Conservation (phyloP, 176 grass and related monocot genomes). For the Oryza rufipogon region DNA sequence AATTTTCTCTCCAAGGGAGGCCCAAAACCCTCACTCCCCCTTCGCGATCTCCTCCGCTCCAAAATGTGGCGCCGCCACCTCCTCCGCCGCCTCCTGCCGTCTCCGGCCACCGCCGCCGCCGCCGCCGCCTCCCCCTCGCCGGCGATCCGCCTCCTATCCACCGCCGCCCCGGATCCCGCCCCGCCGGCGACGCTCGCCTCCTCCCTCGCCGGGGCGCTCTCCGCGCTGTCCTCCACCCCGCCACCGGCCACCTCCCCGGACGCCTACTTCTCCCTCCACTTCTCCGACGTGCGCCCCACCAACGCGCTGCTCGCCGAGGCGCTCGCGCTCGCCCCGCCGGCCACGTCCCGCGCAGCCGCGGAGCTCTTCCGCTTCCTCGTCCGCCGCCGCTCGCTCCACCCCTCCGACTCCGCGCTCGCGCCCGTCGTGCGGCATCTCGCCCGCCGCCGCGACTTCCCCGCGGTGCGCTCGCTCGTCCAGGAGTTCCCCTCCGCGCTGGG, state of each 20-base stretch:
- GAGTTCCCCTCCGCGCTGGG: slow-evolving; percentile 71
- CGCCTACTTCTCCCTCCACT: slow-evolving; percentile 83
- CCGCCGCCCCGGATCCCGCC: background rate
- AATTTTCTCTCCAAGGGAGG: too few relatives aligned
- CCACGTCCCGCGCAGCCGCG: slow-evolving; percentile 57
- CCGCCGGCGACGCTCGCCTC: slow-evolving; percentile 56
- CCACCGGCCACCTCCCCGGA: slow-evolving; percentile 54
- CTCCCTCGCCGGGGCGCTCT: slow-evolving; percentile 60
- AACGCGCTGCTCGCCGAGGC: slow-evolving; percentile 67
- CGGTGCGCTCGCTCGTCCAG: slow-evolving; percentile 59
- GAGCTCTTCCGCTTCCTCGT: slow-evolving; percentile 89
- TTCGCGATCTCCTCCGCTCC: slow-evolving; percentile 38
- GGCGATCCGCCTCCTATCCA: slow-evolving; percentile 27
- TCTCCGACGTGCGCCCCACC: slow-evolving; percentile 85
- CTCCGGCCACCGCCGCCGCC: slow-evolving; percentile 22
- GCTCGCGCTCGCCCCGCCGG: slow-evolving; percentile 67
- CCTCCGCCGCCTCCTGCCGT: slow-evolving; percentile 48
- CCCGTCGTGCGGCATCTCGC: slow-evolving; percentile 73
- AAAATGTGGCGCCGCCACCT: slow-evolving; percentile 73
- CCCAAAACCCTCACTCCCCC: slow-evolving; percentile 6
- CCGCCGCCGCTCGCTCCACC: slow-evolving; percentile 67
- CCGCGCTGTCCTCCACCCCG: slow-evolving; percentile 48
- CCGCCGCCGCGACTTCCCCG: slow-evolving; percentile 80
- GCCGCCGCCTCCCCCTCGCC: background rate
- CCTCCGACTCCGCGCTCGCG: slow-evolving; percentile 65